These are phyloP conservation scores for Trypanosomatidae sp. DNA, from an alignment of 208 protist species.

Conservation along the genomic window DNA sequence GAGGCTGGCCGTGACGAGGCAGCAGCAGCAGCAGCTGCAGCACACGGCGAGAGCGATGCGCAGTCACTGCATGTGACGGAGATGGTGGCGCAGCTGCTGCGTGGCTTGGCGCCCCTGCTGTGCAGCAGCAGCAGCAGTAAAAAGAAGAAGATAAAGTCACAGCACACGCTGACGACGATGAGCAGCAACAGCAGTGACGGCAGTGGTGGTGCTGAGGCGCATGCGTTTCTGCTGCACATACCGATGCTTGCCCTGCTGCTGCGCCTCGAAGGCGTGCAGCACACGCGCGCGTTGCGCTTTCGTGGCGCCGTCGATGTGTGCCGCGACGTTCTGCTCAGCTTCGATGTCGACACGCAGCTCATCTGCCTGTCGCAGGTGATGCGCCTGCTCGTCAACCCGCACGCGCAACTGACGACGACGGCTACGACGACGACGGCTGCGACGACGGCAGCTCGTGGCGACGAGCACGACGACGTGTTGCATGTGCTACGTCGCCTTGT, in stretches of 20 bases:
- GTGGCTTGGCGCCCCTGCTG: slow-evolving; percentile 56
- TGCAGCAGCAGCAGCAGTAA: not conserved
- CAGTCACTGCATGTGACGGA: slow-evolving; percentile 23
- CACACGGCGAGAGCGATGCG: slow-evolving; percentile 4
- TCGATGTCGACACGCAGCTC: slow-evolving; percentile 75
- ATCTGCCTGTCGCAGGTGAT: slow-evolving; percentile 66
- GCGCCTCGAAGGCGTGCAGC: slow-evolving; percentile 45
- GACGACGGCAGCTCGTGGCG: slow-evolving; percentile 3
- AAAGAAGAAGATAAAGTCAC: not conserved
- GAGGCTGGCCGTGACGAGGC: not conserved
- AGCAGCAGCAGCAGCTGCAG: not conserved
- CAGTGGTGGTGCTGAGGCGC: not conserved
- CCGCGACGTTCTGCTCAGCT: slow-evolving; percentile 56
- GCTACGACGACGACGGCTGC: not conserved
- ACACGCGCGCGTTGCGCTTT: slow-evolving; percentile 37
- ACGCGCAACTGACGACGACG: slow-evolving; percentile 17
- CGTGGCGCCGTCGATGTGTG: slow-evolving; percentile 63
- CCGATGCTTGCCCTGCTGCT: slow-evolving; percentile 71
- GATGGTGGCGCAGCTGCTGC: slow-evolving; percentile 54
- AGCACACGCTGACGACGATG: not conserved
- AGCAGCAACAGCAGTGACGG: slow-evolving; percentile 2
- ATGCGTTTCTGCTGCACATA: slow-evolving; percentile 45
- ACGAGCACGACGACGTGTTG: slow-evolving; percentile 15
- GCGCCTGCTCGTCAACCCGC: slow-evolving; percentile 58
- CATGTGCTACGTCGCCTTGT: slow-evolving; percentile 62